Evolutionary conservation across 495 filamentous ascomycete genomes (phyloP).

Genomic region (Podospora tetraspora): DNA sequence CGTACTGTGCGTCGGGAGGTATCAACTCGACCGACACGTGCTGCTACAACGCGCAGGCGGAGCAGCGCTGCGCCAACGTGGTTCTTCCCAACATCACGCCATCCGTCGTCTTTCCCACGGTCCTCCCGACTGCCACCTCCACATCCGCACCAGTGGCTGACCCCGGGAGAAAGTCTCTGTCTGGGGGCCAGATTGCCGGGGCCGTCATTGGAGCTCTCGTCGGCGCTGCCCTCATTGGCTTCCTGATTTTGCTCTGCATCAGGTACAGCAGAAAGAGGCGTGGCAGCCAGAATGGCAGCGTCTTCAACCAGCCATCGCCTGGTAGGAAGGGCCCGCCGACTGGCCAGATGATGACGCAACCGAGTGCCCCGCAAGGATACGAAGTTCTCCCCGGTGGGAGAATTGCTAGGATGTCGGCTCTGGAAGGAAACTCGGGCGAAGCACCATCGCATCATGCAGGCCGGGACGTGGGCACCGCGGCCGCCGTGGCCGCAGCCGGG

Average conservation of each 20-base stretch:
- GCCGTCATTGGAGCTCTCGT: constrained; percentile 78
- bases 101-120: constrained; percentile 60
- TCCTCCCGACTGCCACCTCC: constrained; percentile 39
- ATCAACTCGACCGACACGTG: constrained; percentile 92
- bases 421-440: constrained; percentile 64
- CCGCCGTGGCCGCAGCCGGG: constrained; percentile 32
- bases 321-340: constrained; percentile 51
- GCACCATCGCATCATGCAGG: constrained; percentile 49
- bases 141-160: constrained; percentile 39
- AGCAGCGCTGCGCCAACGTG: constrained; percentile 64
- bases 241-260: constrained; percentile 56
- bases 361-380: constrained; percentile 52
- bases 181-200: constrained; percentile 82
- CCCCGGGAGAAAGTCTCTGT: constrained; percentile 50
- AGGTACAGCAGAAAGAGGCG: constrained; percentile 55
- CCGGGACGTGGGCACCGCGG: constrained; percentile 25
- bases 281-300: constrained; percentile 54
- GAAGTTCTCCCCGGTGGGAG: constrained; percentile 79
- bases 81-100: constrained; percentile 68
- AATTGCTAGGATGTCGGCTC: constrained; percentile 91
- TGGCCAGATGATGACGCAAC: constrained; percentile 28
- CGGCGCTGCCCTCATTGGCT: constrained; percentile 61
- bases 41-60: constrained; percentile 75
- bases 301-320: constrained; percentile 85
- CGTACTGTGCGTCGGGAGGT: constrained; percentile 75